phyloP scores from a whole-genome alignment of 2,329 filamentous ascomycete species.

The Coniochaeta hoffmannii region DNA sequence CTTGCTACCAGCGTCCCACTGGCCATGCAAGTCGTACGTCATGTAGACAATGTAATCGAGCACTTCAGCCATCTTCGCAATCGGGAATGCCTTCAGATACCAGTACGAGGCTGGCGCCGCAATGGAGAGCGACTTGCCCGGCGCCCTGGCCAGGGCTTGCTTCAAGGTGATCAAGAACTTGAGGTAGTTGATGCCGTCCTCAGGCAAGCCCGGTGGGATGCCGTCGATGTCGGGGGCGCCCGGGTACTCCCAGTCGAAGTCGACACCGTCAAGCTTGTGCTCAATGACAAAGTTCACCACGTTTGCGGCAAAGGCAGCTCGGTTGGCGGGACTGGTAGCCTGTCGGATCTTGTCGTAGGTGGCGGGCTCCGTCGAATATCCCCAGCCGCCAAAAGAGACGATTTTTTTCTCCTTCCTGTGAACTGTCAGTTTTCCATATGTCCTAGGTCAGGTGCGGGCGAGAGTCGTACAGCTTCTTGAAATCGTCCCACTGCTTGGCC shows the following conservation, averaged over 20 bases:
- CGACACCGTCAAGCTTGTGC: conserved; percentile 30
- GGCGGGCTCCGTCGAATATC: conserved; percentile 26
- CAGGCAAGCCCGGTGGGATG: conserved; percentile 17
- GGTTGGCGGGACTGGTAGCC: conserved; percentile 26
- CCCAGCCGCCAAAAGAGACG: conserved; percentile 37
- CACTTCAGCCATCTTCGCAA: conserved; percentile 13
- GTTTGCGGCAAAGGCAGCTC: conserved; percentile 26
- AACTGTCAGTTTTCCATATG: too few relatives aligned
- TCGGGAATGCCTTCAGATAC: conserved; percentile 21
- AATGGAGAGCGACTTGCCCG: conserved; percentile 11
- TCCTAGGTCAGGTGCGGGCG: too few relatives aligned
- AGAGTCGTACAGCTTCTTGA: too few relatives aligned
- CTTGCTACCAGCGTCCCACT: conserved; percentile 20
- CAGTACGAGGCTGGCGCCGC: conserved; percentile 19
- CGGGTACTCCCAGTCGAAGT: conserved; percentile 32
- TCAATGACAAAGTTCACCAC: conserved; percentile 30
- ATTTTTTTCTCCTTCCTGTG: too few relatives aligned
- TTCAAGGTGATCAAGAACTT: conserved; percentile 9
- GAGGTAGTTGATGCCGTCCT: conserved; percentile 15
- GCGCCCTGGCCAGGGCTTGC: not conserved
- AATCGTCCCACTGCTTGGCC: too few relatives aligned
- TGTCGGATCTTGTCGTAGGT: conserved; percentile 30
- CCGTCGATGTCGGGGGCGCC: conserved; percentile 24
- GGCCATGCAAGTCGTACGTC: conserved; percentile 28
- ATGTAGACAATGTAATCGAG: conserved; percentile 27